A percentile compares a stretch with the other conserved stretches of the same genome.
Evolutionary conservation across 495 filamentous ascomycete species (phyloP).

Genomic region (Mytilinidion resinicola): DNA sequence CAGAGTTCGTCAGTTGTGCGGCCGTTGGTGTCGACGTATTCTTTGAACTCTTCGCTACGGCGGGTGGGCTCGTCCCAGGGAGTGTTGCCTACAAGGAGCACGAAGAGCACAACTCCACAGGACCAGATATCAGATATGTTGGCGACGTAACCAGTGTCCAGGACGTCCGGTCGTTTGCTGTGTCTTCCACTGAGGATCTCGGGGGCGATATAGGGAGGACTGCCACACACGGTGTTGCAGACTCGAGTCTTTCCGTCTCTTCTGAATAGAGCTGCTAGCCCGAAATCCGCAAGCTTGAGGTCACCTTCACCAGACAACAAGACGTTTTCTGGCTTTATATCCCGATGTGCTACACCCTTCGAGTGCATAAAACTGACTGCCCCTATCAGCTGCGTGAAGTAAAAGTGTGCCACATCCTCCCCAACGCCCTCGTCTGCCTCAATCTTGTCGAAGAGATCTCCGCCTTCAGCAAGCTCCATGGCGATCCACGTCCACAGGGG

Average conservation of each 20-base stretch:
- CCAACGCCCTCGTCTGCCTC: conserved; percentile 90
- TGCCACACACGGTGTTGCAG: conserved; percentile 86
- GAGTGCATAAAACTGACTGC: conserved; percentile 94
- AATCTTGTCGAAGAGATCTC: conserved; percentile 98
- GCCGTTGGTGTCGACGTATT: conserved; percentile 74
- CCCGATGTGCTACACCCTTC: conserved; percentile 41
- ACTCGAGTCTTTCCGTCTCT: conserved; percentile 74
- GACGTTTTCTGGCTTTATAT: conserved; percentile 43
- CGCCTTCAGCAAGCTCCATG: conserved; percentile 94
- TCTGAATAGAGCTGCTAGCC: conserved; percentile 86
- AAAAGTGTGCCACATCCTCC: conserved; percentile 91
- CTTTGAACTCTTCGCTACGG: conserved; percentile 46
- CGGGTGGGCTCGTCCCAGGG: conserved; percentile 92
- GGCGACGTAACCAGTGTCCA: conserved; percentile 65
- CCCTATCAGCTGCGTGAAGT: conserved; percentile 85
- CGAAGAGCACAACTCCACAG: conserved; percentile 92
- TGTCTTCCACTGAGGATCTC: conserved; percentile 54
- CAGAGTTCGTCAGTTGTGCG: conserved; percentile 80
- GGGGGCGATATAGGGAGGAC: conserved; percentile 93
- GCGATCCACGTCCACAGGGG: conserved; percentile 92
- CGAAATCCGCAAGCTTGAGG: conserved; percentile 95
- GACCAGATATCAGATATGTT: conserved; percentile 94
- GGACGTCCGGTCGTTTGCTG: conserved; percentile 26
- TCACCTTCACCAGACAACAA: conserved; percentile 65
- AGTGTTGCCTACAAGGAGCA: conserved; percentile 90